Conservation (phyloP, 2,329 filamentous ascomycete genomes). For the Cytospora chrysosperma region DNA sequence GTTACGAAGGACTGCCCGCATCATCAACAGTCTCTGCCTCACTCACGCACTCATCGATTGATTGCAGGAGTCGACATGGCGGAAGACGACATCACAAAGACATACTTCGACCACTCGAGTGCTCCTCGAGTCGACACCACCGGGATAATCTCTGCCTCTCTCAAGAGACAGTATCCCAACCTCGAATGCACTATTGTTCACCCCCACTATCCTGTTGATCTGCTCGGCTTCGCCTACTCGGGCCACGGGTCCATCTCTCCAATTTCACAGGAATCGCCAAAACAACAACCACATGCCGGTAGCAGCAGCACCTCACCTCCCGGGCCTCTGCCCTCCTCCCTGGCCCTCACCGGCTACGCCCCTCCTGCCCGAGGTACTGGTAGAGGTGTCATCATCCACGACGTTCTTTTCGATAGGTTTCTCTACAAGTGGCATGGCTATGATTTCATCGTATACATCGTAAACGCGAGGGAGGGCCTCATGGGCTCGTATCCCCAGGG, state of each 20-base stretch:
- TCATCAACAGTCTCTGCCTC: neutral
- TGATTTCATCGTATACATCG: constrained; percentile 46
- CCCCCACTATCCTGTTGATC: constrained; percentile 32
- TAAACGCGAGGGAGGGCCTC: constrained; percentile 32
- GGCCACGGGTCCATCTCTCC: constrained; percentile 38
- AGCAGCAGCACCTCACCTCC: neutral
- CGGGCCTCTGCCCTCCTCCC: constrained; percentile 34
- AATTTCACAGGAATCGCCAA: constrained; percentile 30
- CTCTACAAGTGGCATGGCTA: constrained; percentile 41
- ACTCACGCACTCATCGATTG: neutral
- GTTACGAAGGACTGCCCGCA: neutral
- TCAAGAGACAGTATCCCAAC: constrained; percentile 44
- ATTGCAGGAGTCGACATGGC: neutral
- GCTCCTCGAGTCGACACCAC: constrained; percentile 45
- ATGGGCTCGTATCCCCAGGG: constrained; percentile 8
- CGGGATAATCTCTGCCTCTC: constrained; percentile 39
- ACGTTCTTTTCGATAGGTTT: constrained; percentile 42
- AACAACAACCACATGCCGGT: no score
- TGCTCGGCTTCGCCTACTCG: constrained; percentile 43
- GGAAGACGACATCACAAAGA: constrained; percentile 25
- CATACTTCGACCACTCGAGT: constrained; percentile 42
- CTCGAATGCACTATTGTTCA: constrained; percentile 42
- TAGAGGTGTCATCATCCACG: constrained; percentile 35
- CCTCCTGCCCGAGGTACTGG: constrained; percentile 43
- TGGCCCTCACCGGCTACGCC: constrained; percentile 40